A percentile compares a stretch with the other conserved stretches of the same genome.
These are phyloP conservation scores for Talaromyces sp. DNA, from an alignment of 2,329 filamentous ascomycete species.

Conservation along the genomic window DNA sequence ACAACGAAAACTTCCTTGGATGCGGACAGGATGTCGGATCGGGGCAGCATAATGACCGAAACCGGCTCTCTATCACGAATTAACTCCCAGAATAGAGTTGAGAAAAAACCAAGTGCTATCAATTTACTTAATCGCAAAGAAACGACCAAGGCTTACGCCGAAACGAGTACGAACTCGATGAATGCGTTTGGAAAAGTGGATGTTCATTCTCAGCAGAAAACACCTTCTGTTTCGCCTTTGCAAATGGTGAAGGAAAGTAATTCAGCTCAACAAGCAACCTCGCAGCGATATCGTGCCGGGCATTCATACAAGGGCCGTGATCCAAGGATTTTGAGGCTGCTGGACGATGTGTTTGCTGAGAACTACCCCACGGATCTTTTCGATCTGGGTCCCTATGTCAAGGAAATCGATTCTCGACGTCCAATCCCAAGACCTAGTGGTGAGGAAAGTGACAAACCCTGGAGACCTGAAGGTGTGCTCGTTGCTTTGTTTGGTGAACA, in stretches of 20 bases:
- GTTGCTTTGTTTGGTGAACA: constrained; percentile 90
- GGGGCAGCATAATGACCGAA: constrained; percentile 29
- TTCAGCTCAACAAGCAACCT: constrained; percentile 21
- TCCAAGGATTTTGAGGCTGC: constrained; percentile 55
- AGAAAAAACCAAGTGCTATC: constrained; percentile 51
- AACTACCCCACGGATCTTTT: constrained; percentile 57
- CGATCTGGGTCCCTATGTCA: constrained; percentile 73
- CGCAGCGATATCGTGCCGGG: constrained; percentile 53
- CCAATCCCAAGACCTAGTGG: constrained; percentile 52
- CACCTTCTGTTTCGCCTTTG: constrained; percentile 33
- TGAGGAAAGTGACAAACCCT: constrained; percentile 56
- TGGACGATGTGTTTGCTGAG: constrained; percentile 77
- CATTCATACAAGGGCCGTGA: constrained; percentile 83
- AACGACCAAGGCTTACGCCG: constrained; percentile 56
- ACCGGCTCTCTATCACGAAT: constrained; percentile 26
- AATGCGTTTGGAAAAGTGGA: constrained; percentile 63
- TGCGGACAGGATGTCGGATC: constrained; percentile 21
- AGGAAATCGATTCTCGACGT: constrained; percentile 54
- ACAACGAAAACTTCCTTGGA: constrained; percentile 23
- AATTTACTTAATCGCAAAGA: constrained; percentile 57
- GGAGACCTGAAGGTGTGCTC: constrained; percentile 78
- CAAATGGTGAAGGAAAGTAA: constrained; percentile 32
- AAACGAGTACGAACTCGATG: constrained; percentile 58
- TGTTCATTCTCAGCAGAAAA: constrained; percentile 41
- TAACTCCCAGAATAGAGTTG: constrained; percentile 26